Evolutionary conservation across 1,139 yeast species (phyloP), one percentile per base, ranked within the genome.

Genomic region (Geotrichum histeridarum): DNA sequence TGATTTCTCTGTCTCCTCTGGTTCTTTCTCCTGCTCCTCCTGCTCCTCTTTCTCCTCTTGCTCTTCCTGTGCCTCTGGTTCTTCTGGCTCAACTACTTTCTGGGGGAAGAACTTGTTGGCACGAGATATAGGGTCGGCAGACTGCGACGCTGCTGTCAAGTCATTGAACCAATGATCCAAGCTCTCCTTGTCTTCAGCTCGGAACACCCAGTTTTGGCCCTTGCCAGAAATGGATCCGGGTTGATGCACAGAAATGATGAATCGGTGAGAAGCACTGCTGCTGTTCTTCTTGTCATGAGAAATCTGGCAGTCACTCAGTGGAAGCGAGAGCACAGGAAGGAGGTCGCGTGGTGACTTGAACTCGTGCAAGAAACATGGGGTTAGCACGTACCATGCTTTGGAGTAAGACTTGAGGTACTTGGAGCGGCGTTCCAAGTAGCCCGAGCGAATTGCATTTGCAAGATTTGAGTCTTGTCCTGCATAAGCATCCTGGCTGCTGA

Each of bases 171-270:
- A 93, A 30, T 77, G 80, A 65, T 85, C 81, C 90, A 90, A 86
- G 48, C 79, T 74, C 47, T 82, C 84, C 64, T 86, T 86, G 47
- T 85, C 80, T 65, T 86, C 91, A 30, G 95, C 84, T 63, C 96
- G 78, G 73, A 93, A 91, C 11, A 90, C 95, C 89, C 94, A 90
- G 65, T 89, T 90, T 71, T 91, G 97, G 53, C 89, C 86, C 64
- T 89, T 79, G 61, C 85, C 86, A 43, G 82, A 68, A 41, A 78
- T 15, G 42, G 60, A 54, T 22, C 68, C 70, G 61, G 81, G 80
- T 61, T 85, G 83, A 62, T 84, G 86, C 22, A 94, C 85, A 59
- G 80, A 79, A 57, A 93, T 75, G 18, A 89, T 86, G 71, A 93
- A 93, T 70, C 89, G 89, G 72, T 84, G 86, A 42, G 81, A 80